These are phyloP conservation scores for Calonectria honghensis DNA, from an alignment of 2,329 filamentous ascomycete species.

Conservation along the genomic window DNA sequence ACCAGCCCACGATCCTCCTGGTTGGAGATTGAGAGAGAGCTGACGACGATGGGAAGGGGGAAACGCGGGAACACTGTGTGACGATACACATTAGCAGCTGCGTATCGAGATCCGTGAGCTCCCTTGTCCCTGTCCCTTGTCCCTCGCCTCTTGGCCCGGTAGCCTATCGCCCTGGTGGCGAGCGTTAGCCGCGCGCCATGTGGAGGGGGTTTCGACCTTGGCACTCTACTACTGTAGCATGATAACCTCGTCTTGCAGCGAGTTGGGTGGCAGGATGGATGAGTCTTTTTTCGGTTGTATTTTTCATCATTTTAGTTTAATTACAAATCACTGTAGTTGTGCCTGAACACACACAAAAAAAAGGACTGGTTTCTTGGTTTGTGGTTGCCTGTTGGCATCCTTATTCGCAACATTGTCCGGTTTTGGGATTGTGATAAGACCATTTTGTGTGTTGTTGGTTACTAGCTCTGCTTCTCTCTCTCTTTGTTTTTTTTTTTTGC, in stretches of 20 bases:
- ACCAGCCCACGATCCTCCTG: constrained; percentile 1
- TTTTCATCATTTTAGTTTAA: not conserved
- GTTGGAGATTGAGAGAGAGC: constrained; percentile 17
- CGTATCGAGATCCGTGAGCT: constrained; percentile 22
- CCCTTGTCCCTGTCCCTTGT: constrained; percentile 17
- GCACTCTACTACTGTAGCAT: not conserved
- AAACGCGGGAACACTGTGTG: not conserved
- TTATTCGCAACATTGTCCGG: not conserved
- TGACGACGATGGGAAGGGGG: constrained; percentile 3
- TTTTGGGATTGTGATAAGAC: not conserved
- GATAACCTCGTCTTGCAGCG: constrained; percentile 3
- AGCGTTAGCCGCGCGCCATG: constrained; percentile 28
- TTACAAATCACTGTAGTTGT: not conserved
- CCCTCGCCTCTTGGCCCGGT: not conserved
- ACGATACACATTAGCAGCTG: constrained; percentile 4
- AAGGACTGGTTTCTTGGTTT: not conserved
- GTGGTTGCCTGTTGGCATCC: not conserved
- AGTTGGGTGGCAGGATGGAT: not conserved
- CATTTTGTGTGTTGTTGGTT: constrained; percentile 5
- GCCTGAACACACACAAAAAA: not conserved
- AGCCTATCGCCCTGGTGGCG: constrained; percentile 2
- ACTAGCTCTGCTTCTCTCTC: not conserved
- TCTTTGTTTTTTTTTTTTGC: too few relatives aligned
- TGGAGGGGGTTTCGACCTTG: constrained; percentile 23
- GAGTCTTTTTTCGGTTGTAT: not conserved